Base-by-base conservation (phyloP, 768 basidiomycete species). In the Mycena epipterygia region DNA sequence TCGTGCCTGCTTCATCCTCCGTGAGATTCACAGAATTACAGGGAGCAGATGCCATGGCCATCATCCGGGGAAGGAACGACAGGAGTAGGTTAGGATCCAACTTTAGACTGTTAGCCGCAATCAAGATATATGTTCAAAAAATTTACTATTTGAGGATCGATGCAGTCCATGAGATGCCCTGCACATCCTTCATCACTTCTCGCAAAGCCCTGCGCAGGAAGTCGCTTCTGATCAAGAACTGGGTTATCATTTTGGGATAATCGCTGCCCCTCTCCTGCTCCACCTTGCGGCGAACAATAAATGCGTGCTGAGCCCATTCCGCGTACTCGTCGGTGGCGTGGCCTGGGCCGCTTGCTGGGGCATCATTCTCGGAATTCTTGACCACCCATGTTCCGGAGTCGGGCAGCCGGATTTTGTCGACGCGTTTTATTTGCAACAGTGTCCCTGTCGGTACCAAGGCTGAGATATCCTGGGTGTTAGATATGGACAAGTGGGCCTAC, bases 201-300 rank as follows among this genome's bases (percentile, higher is more conserved):
- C 42, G 58, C 32, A 62, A 17, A 51, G 23, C 44, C 6, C 16
- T 51, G 12, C 60, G 60, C 35, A 62, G 21, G 5, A 23, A 19
- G 17, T 25, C 35, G 21, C 60, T 62, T 37, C 48, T 33, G 48
- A 62, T 62, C 46, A 62, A 51, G 33, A 62, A 21, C 25, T 5
- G 37, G 32, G 33, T 62, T 33, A 3, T 17, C 8, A 49, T 33
- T 1, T 12, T 39, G 32, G 60, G 60, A 39, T 33, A 49, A 29
- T 51, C 46, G 17, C 17, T 16, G 39, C 13, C 11, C 30, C 51
- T 1, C 19, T 44, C 29, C 27, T 25, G 58, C 16, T 6, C 5
- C 29, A 60, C 32, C 30, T 8, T 60, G n/a, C 32, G 41, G 27
- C 33, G 58, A 25, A 60, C 42, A 9, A 60, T 6, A n/a, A 60